These are phyloP conservation scores for Zymoseptoria brevis DNA, from an alignment of 2,329 filamentous ascomycete genomes.

Conservation along the genomic window DNA sequence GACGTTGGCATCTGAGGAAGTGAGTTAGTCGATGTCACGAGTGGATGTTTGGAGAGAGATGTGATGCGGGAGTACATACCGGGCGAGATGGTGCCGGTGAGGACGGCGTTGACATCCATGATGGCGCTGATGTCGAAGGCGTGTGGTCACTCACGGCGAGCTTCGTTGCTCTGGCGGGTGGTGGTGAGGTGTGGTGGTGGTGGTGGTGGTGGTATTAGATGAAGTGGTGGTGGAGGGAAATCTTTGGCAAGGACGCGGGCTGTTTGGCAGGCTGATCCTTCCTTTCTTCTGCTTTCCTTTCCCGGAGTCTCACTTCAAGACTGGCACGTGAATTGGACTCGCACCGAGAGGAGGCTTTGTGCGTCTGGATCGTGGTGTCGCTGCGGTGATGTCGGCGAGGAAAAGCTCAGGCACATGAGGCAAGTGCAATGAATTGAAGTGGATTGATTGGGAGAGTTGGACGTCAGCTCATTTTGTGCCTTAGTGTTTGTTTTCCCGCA, in stretches of 20 bases:
- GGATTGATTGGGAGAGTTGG: background rate
- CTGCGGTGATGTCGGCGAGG: background rate
- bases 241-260: background rate
- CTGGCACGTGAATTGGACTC: background rate
- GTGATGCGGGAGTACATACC: conserved; percentile 51
- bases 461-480: background rate
- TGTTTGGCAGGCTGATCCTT: background rate
- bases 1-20: conserved; percentile 67
- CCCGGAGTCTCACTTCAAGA: background rate
- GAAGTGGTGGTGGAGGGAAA: background rate
- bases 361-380: background rate
- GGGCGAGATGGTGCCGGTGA: conserved; percentile 90
- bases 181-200: conserved; percentile 4
- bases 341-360: background rate
- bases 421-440: background rate
- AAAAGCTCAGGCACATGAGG: background rate
- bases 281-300: background rate
- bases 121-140: conserved; percentile 34
- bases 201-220: background rate
- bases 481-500: background rate
- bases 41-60: background rate
- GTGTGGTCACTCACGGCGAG: conserved; percentile 8
- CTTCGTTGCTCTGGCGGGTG: conserved; percentile 15
- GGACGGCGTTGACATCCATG: conserved; percentile 97
- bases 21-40: conserved; percentile 8